A percentile compares a stretch with the other conserved stretches of the same genome.
These are phyloP conservation scores for Arabis alpina DNA, from an alignment of 345 rosid species.

Conservation along the genomic window DNA sequence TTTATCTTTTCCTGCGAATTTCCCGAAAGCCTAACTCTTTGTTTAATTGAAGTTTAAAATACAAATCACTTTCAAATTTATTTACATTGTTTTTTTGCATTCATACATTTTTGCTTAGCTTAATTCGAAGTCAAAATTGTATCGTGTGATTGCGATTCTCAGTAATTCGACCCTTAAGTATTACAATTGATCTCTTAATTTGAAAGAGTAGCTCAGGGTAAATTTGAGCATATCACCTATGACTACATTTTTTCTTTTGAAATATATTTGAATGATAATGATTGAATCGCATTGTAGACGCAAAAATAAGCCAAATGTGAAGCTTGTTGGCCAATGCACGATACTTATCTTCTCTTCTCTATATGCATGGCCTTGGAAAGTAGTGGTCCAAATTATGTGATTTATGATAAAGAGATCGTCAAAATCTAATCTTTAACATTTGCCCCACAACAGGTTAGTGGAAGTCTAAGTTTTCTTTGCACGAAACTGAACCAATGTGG, in stretches of 20 bases:
- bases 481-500: constrained; percentile 38
- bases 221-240: too few relatives aligned
- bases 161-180: too few relatives aligned
- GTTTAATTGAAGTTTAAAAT: too few relatives aligned
- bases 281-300: neutral
- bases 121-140: too few relatives aligned
- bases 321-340: neutral
- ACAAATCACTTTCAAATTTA: too few relatives aligned
- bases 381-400: constrained; percentile 28
- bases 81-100: too few relatives aligned
- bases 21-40: too few relatives aligned
- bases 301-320: neutral
- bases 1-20: too few relatives aligned
- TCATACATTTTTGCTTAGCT: too few relatives aligned
- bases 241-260: neutral
- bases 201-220: too few relatives aligned
- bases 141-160: too few relatives aligned
- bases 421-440: constrained; percentile 31
- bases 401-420: constrained; percentile 16
- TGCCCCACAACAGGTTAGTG: constrained; percentile 37
- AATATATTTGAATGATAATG: neutral
- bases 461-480: constrained; percentile 20
- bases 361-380: constrained; percentile 29
- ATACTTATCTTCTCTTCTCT: neutral
- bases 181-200: too few relatives aligned